These are phyloP conservation scores for Thalassiosira exigua DNA, from an alignment of 352 stramenopile genomes.

Conservation along the genomic window DNA sequence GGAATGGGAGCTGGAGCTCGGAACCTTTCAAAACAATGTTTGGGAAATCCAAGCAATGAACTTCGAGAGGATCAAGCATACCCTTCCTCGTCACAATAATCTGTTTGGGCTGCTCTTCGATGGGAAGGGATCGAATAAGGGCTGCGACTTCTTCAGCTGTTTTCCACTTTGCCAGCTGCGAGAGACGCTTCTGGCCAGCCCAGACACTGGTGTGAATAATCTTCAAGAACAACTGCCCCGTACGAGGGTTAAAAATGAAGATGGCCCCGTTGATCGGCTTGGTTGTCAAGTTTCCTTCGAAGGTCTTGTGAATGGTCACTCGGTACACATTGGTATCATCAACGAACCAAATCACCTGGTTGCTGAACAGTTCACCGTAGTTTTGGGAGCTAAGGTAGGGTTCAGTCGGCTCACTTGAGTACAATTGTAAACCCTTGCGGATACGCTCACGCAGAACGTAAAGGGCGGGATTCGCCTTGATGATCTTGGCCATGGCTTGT, in stretches of 20 bases:
- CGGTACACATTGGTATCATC: slow-evolving; percentile 99
- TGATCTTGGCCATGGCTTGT: slow-evolving; percentile 99
- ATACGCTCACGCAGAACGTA: slow-evolving; percentile 99
- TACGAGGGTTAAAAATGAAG: slow-evolving; percentile 99
- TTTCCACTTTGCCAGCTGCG: slow-evolving; percentile 99
- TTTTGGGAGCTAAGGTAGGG: slow-evolving; percentile 99
- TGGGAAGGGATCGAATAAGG: slow-evolving; percentile 97
- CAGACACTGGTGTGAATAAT: slow-evolving; percentile 99
- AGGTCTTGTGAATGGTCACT: slow-evolving; percentile 99
- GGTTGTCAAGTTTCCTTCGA: slow-evolving; percentile 98
- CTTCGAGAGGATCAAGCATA: slow-evolving; percentile 99
- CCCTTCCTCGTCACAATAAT: slow-evolving; percentile 99
- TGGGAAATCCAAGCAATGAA: slow-evolving; percentile 99
- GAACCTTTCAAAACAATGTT: slow-evolving; percentile 99
- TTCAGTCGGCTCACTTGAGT: slow-evolving; percentile 99
- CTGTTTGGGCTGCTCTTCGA: slow-evolving; percentile 99
- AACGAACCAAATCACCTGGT: slow-evolving; percentile 99
- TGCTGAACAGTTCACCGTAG: slow-evolving; percentile 99
- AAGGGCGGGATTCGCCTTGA: slow-evolving; percentile 99
- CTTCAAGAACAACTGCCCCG: slow-evolving; percentile 99
- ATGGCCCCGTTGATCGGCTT: slow-evolving; percentile 99
- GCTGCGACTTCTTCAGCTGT: slow-evolving; percentile 99
- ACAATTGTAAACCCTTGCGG: slow-evolving; percentile 99
- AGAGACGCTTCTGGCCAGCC: slow-evolving; percentile 99
- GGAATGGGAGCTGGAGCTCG: slow-evolving; percentile 99